A percentile compares a stretch with the other conserved stretches of the same genome.
These are phyloP conservation scores for Leccinellum rugosiceps DNA, from an alignment of 768 basidiomycete species.

Conservation along the genomic window DNA sequence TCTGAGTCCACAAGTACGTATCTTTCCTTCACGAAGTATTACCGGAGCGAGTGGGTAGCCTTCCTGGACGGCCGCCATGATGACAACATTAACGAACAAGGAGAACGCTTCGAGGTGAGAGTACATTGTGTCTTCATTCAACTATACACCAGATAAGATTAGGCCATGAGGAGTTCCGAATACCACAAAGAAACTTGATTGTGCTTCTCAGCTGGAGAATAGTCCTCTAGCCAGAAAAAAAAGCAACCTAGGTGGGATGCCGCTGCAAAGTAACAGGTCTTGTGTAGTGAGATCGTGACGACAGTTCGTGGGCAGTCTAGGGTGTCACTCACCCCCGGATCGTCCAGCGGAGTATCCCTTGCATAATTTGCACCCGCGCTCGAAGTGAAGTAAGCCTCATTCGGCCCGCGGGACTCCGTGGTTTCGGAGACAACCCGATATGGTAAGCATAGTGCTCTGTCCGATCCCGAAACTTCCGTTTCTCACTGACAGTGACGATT, in stretches of 20 bases:
- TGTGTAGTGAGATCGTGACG: background rate
- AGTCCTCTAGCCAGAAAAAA: background rate
- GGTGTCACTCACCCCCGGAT: background rate
- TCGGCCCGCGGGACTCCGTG: background rate
- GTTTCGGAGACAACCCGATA: conserved; percentile 14
- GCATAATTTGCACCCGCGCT: background rate
- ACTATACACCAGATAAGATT: background rate
- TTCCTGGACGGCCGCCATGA: background rate
- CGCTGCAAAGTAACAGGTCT: background rate
- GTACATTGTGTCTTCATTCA: background rate
- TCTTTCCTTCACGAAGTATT: background rate
- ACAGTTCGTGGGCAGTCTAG: background rate
- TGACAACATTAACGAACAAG: background rate
- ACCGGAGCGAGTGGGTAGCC: background rate
- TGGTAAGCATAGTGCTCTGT: conserved; percentile 21
- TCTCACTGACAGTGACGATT: background rate
- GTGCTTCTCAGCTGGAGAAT: background rate
- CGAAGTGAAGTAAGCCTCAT: background rate
- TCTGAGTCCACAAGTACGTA: conserved; percentile 33
- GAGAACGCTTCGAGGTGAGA: background rate
- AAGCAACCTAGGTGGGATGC: background rate
- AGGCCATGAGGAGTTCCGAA: background rate
- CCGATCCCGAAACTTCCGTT: background rate
- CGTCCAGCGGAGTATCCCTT: background rate
- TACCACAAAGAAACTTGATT: background rate